These are phyloP conservation scores for Musa schizocarpa DNA, from an alignment of 176 grass and related monocot genomes.

Conservation along the genomic window DNA sequence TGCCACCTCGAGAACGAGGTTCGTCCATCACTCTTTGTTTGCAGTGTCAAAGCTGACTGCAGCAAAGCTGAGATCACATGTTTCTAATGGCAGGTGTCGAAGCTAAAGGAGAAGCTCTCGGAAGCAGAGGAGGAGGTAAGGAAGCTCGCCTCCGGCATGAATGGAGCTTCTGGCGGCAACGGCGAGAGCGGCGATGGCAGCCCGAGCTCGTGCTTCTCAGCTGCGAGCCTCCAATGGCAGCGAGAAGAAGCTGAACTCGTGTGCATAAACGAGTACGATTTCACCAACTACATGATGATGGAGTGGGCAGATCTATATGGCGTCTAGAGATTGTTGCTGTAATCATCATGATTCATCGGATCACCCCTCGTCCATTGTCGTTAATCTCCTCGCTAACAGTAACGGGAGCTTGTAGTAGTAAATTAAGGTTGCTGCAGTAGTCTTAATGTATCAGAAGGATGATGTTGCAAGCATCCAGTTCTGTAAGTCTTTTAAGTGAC, in stretches of 20 bases:
- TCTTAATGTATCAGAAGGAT: too few species aligned
- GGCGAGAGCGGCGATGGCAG: not conserved
- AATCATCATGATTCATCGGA: too few species aligned
- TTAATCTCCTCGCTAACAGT: too few species aligned
- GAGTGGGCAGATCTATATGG: not conserved
- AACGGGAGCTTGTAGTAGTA: too few species aligned
- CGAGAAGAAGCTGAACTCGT: not conserved
- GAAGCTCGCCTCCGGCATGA: not conserved
- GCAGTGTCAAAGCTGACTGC: not conserved
- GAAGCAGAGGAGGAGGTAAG: not conserved
- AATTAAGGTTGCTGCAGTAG: too few species aligned
- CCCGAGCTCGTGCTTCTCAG: not conserved
- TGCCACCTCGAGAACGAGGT: slow-evolving; percentile 75
- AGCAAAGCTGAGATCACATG: not conserved
- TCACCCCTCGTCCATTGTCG: too few species aligned
- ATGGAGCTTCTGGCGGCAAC: not conserved
- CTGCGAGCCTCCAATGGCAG: not conserved
- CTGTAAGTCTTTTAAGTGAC: too few species aligned
- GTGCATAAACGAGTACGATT: not conserved
- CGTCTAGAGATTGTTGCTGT: not conserved
- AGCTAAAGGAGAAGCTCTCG: slow-evolving; percentile 5
- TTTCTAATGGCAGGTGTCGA: not conserved
- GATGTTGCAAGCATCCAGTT: too few species aligned
- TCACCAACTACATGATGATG: not conserved
- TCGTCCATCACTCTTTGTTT: not conserved